These are phyloP conservation scores for Bryoerythrophyllum caledonicum DNA, from an alignment of 225 moss, liverwort and hornwort species.

Conservation along the genomic window DNA sequence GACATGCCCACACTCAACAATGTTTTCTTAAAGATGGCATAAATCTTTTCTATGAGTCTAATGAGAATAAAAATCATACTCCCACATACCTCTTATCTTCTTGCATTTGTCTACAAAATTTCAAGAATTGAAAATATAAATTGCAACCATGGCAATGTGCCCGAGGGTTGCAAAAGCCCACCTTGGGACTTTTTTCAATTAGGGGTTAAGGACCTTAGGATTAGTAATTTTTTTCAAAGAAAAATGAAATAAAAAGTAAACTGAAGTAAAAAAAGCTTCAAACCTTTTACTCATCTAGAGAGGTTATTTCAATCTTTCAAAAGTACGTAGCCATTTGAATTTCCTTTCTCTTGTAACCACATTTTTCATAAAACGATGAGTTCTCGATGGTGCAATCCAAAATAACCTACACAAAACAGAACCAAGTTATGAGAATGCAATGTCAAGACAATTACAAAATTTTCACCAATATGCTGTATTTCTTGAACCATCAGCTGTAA, in stretches of 20 bases:
- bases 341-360: constrained; percentile 57
- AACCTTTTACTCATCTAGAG: background rate
- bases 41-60: no score
- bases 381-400: constrained; percentile 48
- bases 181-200: background rate
- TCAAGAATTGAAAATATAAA: no score
- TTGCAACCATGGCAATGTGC: no score
- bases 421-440: constrained; percentile 9
- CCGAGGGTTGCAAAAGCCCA: no score
- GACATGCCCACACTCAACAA: no score
- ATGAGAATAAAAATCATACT: no score
- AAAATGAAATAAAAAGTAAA: background rate
- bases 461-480: background rate
- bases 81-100: no score
- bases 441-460: background rate
- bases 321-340: constrained; percentile 65
- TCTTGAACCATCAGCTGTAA: background rate
- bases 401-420: constrained; percentile 46
- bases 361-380: constrained; percentile 56
- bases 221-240: background rate
- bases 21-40: no score
- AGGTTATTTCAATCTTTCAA: constrained; percentile 10
- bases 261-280: background rate
- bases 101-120: no score
- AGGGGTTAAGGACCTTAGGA: background rate